Base-by-base conservation (phyloP, 2,329 filamentous ascomycete genomes). In the Conoideocrella luteorostrata region DNA sequence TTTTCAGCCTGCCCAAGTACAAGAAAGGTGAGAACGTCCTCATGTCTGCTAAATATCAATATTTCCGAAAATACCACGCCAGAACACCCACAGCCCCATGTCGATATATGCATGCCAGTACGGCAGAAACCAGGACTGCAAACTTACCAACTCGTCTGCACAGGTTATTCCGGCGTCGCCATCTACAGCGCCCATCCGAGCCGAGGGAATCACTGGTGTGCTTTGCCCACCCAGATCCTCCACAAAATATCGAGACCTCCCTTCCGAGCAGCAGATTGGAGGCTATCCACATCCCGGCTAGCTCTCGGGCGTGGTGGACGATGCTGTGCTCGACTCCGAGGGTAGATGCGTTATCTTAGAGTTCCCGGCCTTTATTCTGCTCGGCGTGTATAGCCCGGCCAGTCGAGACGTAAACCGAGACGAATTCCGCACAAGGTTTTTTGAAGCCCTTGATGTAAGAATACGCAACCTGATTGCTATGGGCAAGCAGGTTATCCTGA, bases 81-180 rank as follows among this genome's bases (percentile, higher is more conserved):
- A n/a, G n/a, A n/a, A n/a, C n/a, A n/a, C n/a, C n/a, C n/a, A n/a
- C n/a, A n/a, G n/a, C n/a, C n/a, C n/a, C n/a, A n/a, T n/a, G n/a
- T n/a, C n/a, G n/a, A n/a, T n/a, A n/a, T n/a, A n/a, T n/a, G n/a
- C n/a, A n/a, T n/a, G n/a, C n/a, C n/a, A n/a, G n/a, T n/a, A n/a
- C n/a, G n/a, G n/a, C n/a, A n/a, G n/a, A n/a, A n/a, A n/a, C n/a
- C n/a, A n/a, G n/a, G n/a, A n/a, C n/a, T n/a, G n/a, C n/a, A n/a
- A n/a, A n/a, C n/a, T n/a, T n/a, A n/a, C 18, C 30, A 9, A 30
- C 20, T 9, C 24, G 4, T n/a, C 9, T 23, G 9, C 1, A 12
- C 43, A 95, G 89, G 93, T 20, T 98, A 97, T 61, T 95, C 91
- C 21, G 93, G 93, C 2, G 91, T 98, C 2, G 93, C 85, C 4